Percentiles rank a stretch among this genome's conserved stretches.
phyloP scores from a whole-genome alignment of 257 asterid species.

The Solanum sparsipilum region DNA sequence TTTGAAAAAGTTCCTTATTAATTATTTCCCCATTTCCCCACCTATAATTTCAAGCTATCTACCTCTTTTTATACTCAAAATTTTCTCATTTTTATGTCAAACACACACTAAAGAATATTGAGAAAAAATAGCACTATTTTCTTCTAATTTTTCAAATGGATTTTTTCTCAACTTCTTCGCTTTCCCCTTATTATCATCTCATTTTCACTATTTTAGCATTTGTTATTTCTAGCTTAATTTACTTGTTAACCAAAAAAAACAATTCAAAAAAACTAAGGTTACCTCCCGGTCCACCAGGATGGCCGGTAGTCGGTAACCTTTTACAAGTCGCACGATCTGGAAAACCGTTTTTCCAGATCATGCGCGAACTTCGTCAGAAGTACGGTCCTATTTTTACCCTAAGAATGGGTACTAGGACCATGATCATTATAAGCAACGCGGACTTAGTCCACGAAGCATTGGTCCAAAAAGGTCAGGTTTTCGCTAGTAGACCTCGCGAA shows the following conservation, averaged over 20 bases:
- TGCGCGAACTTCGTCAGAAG: conserved; percentile 42
- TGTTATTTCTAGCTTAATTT: conserved; percentile 31
- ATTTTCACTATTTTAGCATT: conserved; percentile 59
- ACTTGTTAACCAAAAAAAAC: conserved; percentile 26
- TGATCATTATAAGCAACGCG: conserved; percentile 57
- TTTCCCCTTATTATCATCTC: conserved; percentile 33
- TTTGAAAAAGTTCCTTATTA: background rate
- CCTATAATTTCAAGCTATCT: background rate
- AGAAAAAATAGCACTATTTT: background rate
- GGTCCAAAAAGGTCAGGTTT: conserved; percentile 57
- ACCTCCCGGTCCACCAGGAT: conserved; percentile 93
- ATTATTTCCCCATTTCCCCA: background rate
- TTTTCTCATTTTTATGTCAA: background rate
- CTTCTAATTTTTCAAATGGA: conserved; percentile 17
- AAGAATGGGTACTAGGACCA: conserved; percentile 70
- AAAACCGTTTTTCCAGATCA: conserved; percentile 58
- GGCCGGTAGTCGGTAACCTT: conserved; percentile 81
- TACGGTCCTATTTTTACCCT: conserved; percentile 76
- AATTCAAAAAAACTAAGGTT: conserved; percentile 41
- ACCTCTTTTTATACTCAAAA: background rate
- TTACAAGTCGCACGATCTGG: conserved; percentile 82
- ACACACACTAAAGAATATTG: background rate
- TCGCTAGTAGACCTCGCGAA: conserved; percentile 73
- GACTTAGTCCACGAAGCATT: conserved; percentile 61
- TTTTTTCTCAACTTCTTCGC: conserved; percentile 22